Evolutionary conservation across 441 rosid species (phyloP).

Genomic region (Mallotus repandus): DNA sequence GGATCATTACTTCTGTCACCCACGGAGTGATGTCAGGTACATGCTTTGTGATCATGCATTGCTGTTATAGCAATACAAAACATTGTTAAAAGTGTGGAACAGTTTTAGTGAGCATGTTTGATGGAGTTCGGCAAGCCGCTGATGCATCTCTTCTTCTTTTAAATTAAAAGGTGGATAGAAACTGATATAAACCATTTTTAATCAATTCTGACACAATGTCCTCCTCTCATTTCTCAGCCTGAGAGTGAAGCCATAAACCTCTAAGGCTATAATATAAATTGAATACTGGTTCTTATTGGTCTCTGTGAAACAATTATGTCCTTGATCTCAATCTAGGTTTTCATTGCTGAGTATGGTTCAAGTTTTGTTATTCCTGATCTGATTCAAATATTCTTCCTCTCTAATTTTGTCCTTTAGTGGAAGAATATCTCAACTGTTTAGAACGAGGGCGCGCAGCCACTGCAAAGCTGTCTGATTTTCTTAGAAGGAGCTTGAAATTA

Average conservation of each 20-base stretch:
- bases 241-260: neutral
- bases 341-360: neutral
- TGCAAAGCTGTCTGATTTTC: conserved; percentile 70
- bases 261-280: neutral
- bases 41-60: neutral
- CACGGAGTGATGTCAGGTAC: conserved; percentile 70
- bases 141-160: neutral
- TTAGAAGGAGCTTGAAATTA: conserved; percentile 67
- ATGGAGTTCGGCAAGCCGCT: neutral
- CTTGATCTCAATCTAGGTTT: neutral
- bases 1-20: conserved; percentile 81
- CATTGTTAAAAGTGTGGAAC: no score
- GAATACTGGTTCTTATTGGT: neutral
- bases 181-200: neutral
- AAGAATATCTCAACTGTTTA: conserved; percentile 65
- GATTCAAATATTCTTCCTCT: conserved; percentile 9
- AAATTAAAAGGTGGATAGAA: neutral
- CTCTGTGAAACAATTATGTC: neutral
- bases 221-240: neutral
- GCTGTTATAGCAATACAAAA: neutral
- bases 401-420: conserved; percentile 45
- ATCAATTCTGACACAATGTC: neutral
- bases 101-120: neutral
- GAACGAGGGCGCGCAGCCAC: conserved; percentile 76
- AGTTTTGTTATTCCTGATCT: neutral